Percentiles rank a stretch among this genome's conserved stretches.
phyloP scores from a whole-genome alignment of 257 asterid genomes.

The Pogostemon cablin region DNA sequence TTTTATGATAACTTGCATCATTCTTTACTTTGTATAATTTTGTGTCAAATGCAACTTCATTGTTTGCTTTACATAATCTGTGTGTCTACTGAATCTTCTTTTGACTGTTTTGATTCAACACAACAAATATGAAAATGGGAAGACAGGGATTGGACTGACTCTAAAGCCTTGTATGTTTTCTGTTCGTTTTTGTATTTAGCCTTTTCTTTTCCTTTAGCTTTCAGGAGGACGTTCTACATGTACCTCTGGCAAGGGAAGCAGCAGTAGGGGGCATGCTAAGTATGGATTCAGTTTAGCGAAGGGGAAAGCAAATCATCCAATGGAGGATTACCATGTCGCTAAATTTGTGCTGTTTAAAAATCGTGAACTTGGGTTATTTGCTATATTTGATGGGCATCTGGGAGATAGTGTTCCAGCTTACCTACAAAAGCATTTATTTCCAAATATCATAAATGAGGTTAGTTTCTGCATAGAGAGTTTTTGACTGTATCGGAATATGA shows the following conservation, averaged over 20 bases:
- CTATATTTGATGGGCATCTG: slow-evolving; percentile 87
- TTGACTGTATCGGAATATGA: neutral
- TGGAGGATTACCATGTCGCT: slow-evolving; percentile 93
- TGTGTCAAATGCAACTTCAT: neutral
- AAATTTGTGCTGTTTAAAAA: slow-evolving; percentile 56
- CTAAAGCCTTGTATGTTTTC: neutral
- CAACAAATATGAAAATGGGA: neutral
- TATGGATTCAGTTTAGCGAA: slow-evolving; percentile 80
- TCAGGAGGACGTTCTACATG: slow-evolving; percentile 55
- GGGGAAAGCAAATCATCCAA: slow-evolving; percentile 78
- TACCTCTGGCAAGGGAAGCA: slow-evolving; percentile 83
- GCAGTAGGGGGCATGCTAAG: slow-evolving; percentile 57
- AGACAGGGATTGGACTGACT: neutral
- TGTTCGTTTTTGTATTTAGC: slow-evolving; percentile 31
- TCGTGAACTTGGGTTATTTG: slow-evolving; percentile 83
- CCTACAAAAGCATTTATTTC: slow-evolving; percentile 80
- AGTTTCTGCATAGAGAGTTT: slow-evolving; percentile 37
- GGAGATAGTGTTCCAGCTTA: slow-evolving; percentile 93
- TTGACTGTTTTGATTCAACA: slow-evolving; percentile 1
- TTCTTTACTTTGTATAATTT: neutral
- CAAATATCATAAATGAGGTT: slow-evolving; percentile 90
- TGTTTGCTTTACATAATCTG: neutral
- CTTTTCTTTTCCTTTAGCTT: slow-evolving; percentile 45
- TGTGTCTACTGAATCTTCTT: neutral
- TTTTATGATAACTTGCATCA: neutral